Evolutionary conservation across 2,329 filamentous ascomycete species (phyloP).

Genomic region (Fusarium buxicola): DNA sequence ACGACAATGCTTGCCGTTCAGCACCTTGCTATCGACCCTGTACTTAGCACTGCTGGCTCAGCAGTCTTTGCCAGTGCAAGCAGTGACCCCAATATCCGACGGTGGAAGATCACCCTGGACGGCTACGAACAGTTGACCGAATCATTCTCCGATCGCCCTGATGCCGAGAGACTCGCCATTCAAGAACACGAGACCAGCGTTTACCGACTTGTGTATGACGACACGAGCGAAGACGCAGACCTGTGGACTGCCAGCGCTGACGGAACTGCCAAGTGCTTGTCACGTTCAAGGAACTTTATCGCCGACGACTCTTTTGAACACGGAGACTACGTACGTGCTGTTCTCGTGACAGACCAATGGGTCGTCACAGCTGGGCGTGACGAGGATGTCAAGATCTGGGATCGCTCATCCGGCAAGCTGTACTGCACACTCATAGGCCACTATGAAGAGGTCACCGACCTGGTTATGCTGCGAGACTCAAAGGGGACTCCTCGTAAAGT

Average conservation of each 20-base stretch:
- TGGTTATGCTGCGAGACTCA: slow-evolving; percentile 69
- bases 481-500: slow-evolving; percentile 60
- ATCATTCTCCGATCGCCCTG: slow-evolving; percentile 55
- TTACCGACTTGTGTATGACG: slow-evolving; percentile 81
- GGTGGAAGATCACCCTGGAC: slow-evolving; percentile 73
- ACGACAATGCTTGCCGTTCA: slow-evolving; percentile 81
- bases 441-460: slow-evolving; percentile 90
- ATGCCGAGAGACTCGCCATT: slow-evolving; percentile 64
- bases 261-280: slow-evolving; percentile 84
- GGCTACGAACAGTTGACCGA: slow-evolving; percentile 66
- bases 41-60: slow-evolving; percentile 61
- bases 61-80: slow-evolving; percentile 81
- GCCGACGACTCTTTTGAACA: slow-evolving; percentile 80
- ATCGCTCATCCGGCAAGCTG: slow-evolving; percentile 76
- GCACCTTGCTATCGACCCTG: slow-evolving; percentile 79
- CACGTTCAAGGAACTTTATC: slow-evolving; percentile 74
- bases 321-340: slow-evolving; percentile 89
- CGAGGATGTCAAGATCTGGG: slow-evolving; percentile 93
- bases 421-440: slow-evolving; percentile 83
- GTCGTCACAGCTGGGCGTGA: slow-evolving; percentile 90
- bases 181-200: slow-evolving; percentile 91
- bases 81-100: slow-evolving; percentile 81
- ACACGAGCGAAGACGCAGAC: slow-evolving; percentile 71
- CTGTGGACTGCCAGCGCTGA: slow-evolving; percentile 96
- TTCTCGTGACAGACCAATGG: slow-evolving; percentile 81